These are phyloP conservation scores for Pseudogymnoascus sp. DNA, from an alignment of 2,329 filamentous ascomycete species.

Conservation along the genomic window DNA sequence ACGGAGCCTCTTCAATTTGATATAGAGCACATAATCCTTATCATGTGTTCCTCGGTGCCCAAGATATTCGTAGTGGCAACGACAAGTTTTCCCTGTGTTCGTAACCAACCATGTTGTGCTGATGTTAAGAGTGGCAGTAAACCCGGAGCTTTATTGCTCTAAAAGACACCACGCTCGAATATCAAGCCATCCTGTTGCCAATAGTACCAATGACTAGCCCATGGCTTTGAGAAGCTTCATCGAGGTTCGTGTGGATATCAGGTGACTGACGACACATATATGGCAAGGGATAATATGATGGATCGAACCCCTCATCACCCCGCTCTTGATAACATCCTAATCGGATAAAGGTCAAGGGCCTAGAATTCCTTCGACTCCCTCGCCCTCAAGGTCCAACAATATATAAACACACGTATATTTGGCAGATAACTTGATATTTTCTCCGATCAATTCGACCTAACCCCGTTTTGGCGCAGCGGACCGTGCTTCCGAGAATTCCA, in stretches of 20 bases:
- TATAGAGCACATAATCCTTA: background rate
- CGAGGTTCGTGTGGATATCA: background rate
- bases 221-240: background rate
- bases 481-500: constrained; percentile 2
- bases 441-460: background rate
- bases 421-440: background rate
- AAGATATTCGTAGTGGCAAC: background rate
- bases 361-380: background rate
- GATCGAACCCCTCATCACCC: constrained; percentile 2
- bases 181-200: background rate
- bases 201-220: background rate
- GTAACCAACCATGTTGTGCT: background rate
- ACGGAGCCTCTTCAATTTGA: background rate
- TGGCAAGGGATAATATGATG: background rate
- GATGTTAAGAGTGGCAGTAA: background rate
- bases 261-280: background rate
- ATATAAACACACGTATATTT: constrained; percentile 1
- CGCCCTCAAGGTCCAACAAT: constrained; percentile 1
- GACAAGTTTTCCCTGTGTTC: background rate
- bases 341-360: constrained; percentile 1
- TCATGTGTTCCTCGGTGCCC: background rate
- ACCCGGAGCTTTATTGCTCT: background rate
- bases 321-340: constrained; percentile 8
- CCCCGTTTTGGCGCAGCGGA: background rate
- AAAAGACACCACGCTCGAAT: background rate